Evolutionary conservation across 169 alveolate species (phyloP), one percentile per base, ranked within the genome.

Genomic region (Plasmodium inui): DNA sequence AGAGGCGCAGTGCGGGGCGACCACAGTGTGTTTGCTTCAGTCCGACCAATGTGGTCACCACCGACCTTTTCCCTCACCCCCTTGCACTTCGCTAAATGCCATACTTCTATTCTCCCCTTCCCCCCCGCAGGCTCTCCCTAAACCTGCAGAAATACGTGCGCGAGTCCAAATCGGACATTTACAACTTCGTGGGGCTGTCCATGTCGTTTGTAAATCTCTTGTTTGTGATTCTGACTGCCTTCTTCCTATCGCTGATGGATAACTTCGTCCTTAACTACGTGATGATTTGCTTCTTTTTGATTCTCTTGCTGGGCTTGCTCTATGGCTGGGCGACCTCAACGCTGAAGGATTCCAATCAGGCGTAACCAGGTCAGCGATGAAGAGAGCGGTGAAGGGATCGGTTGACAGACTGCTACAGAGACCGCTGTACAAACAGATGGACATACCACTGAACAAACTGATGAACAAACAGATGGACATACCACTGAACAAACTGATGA

Each of bases 191-290:
- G 22, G 93, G 93, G 1, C 53, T 86, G 1, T 86, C 76, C 85
- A 86, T 86, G 93, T 86, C 93, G 14, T 86, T 86, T 67, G 41
- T 86, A 6, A 86, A 86, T 55, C 71, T 78, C 19, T 1, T 86
- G 8, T 86, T 86, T 76, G 85, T 86, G 9, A 44, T 86, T 28
- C 67, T 41, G 12, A 74, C 80, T 1, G 10, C 79, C 7, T 55
- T 74, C 57, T 53, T 86, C 67, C 67, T 86, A 7, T 74, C 93
- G 6, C 14, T 74, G 7, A 3, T 86, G 12, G 85, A 86, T 7
- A 74, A 86, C 19, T 86, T 73, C 74, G 93, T 86, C 46, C 9
- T 78, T 9, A 86, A 74, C 79, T 73, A 86, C 28, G 85, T 73
- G 12, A 34, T 57, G 8, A 86, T 86, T 74, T 86, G 93, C 28